Evolutionary conservation across 2,329 filamentous ascomycete genomes (phyloP).

Genomic region (Aspergillus pseudoglaucus): DNA sequence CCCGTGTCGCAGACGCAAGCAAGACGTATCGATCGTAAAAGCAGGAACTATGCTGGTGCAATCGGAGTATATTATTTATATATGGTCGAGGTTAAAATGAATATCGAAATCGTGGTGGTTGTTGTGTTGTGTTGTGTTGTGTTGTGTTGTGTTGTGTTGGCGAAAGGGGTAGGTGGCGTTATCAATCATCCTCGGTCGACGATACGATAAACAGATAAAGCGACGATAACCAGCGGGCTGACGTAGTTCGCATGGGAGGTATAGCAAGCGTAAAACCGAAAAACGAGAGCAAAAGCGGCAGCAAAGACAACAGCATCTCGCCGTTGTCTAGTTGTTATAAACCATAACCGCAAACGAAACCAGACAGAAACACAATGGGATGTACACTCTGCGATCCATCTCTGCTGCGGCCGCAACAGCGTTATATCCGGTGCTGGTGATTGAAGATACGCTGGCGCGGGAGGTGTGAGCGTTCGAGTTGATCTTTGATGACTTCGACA

Average conservation of each 20-base stretch:
- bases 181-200: too few relatives aligned
- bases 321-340: slow-evolving; percentile 21
- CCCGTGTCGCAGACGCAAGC: too few relatives aligned
- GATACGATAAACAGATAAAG: background rate
- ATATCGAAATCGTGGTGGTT: too few relatives aligned
- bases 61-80: too few relatives aligned
- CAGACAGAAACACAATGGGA: slow-evolving; percentile 31
- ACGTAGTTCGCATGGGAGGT: too few relatives aligned
- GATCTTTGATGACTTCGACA: background rate
- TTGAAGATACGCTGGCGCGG: background rate
- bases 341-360: slow-evolving; percentile 33
- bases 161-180: too few relatives aligned
- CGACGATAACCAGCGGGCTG: too few relatives aligned
- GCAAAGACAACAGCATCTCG: background rate
- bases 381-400: slow-evolving; percentile 30
- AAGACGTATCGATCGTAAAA: too few relatives aligned
- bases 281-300: background rate
- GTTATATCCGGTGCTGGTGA: background rate
- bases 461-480: background rate
- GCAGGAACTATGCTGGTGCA: too few relatives aligned
- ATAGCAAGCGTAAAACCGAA: background rate
- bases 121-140: too few relatives aligned
- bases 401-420: slow-evolving; percentile 11
- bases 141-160: too few relatives aligned
- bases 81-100: too few relatives aligned